phyloP scores from a whole-genome alignment of 768 basidiomycete genomes.

The Lactarius trivialis region DNA sequence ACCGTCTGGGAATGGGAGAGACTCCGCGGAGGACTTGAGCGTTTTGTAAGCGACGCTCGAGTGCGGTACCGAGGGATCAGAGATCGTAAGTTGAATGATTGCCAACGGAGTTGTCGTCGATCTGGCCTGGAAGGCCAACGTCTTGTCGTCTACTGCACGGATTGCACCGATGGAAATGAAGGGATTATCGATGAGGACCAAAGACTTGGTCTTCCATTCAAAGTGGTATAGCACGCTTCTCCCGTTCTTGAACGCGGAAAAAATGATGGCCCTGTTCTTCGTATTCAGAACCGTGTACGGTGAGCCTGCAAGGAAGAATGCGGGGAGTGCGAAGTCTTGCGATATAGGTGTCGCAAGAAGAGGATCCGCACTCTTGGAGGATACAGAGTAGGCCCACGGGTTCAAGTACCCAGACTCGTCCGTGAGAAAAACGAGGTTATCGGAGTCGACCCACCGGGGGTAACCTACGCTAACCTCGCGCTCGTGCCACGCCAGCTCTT shows the following conservation, averaged over 20 bases:
- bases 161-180: constrained; percentile 4
- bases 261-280: neutral
- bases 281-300: neutral
- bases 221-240: neutral
- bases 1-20: constrained; percentile 9
- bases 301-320: constrained; percentile 3
- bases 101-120: neutral
- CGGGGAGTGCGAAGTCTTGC: constrained; percentile 11
- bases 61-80: neutral
- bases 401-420: constrained; percentile 15
- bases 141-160: neutral
- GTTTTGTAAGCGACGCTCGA: neutral
- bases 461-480: constrained; percentile 6
- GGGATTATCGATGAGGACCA: constrained; percentile 4
- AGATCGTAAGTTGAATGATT: neutral
- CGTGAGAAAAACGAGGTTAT: constrained; percentile 3
- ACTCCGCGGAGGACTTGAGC: constrained; percentile 3
- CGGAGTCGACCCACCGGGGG: constrained; percentile 8
- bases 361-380: neutral
- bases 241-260: constrained; percentile 2
- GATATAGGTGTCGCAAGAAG: neutral
- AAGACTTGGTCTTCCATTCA: neutral
- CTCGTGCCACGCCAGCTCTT: constrained; percentile 2
- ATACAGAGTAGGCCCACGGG: constrained; percentile 3
- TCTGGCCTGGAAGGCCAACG: neutral